phyloP scores from a whole-genome alignment of 768 basidiomycete species.

The Pulveroboletus ravenelii region DNA sequence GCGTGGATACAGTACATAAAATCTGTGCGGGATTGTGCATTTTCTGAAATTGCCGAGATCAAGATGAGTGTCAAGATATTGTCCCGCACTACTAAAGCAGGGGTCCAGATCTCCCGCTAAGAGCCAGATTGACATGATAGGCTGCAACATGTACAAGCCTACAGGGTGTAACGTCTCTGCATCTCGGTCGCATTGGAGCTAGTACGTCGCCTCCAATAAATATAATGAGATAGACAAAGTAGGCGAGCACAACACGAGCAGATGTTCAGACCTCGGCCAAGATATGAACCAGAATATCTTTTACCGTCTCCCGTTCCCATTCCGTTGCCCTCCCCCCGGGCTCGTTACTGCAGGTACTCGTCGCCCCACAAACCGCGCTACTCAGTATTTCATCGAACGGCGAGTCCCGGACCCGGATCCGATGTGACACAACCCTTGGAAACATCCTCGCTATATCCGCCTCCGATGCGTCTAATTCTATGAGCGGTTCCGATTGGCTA shows the following conservation, averaged over 20 bases:
- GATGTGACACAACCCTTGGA: slow-evolving; percentile 70
- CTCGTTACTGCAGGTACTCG: slow-evolving; percentile 17
- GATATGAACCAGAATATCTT: slow-evolving; percentile 60
- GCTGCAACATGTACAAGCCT: background rate
- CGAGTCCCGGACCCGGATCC: slow-evolving; percentile 63
- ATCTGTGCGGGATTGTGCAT: too few species aligned
- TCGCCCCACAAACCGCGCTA: slow-evolving; percentile 57
- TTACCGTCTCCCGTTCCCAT: slow-evolving; percentile 51
- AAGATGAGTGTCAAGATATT: too few species aligned
- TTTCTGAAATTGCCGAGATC: too few species aligned
- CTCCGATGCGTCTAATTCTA: slow-evolving; percentile 59
- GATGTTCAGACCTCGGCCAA: slow-evolving; percentile 43
- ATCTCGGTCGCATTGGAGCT: background rate
- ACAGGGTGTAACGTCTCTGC: background rate
- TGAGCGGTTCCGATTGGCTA: slow-evolving; percentile 18
- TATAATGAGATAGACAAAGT: background rate
- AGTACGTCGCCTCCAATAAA: too few species aligned
- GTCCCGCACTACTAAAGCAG: too few species aligned
- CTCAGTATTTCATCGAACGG: slow-evolving; percentile 67
- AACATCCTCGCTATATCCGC: slow-evolving; percentile 72
- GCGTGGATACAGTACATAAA: too few species aligned
- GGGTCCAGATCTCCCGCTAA: too few species aligned
- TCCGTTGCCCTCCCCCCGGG: slow-evolving; percentile 11
- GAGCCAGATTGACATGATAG: background rate
- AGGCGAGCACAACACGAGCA: background rate